Evolutionary conservation across 1,284 basidiomycete genomes (phyloP).

Genomic region (Moniliophthora roreri): DNA sequence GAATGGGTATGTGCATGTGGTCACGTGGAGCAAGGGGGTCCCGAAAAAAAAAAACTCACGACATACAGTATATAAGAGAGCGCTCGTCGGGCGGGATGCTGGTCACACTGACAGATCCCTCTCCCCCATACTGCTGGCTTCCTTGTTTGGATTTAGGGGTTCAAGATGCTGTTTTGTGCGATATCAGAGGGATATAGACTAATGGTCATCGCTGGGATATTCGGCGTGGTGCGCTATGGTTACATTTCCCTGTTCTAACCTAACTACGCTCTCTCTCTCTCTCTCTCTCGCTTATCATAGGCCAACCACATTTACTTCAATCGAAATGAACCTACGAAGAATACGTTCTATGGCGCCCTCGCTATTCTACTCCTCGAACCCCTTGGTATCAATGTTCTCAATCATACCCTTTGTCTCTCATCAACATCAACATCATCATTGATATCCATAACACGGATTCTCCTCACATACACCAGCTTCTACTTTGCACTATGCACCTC

Average conservation of each 20-base stretch:
- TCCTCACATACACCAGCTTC: constrained; percentile 10
- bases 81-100: no score
- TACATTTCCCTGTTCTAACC: not conserved
- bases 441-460: not conserved
- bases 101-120: no score
- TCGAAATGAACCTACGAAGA: constrained; percentile 10
- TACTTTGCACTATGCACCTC: constrained; percentile 19
- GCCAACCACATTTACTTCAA: constrained; percentile 11
- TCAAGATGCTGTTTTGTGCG: no score
- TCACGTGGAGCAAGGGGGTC: no score
- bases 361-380: constrained; percentile 7
- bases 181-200: no score
- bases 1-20: no score
- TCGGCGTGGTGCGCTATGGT: no score
- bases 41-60: no score
- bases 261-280: not conserved
- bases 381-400: constrained; percentile 1
- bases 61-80: no score
- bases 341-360: not conserved
- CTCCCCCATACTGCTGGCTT: no score
- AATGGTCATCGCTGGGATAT: no score
- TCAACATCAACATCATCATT: not conserved
- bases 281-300: not conserved
- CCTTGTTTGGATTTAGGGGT: no score
- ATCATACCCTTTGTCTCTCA: not conserved